Percentiles rank a stretch among this genome's conserved stretches.
Conservation (phyloP, 129 eudicot genomes). For the Glebionis coronaria region DNA sequence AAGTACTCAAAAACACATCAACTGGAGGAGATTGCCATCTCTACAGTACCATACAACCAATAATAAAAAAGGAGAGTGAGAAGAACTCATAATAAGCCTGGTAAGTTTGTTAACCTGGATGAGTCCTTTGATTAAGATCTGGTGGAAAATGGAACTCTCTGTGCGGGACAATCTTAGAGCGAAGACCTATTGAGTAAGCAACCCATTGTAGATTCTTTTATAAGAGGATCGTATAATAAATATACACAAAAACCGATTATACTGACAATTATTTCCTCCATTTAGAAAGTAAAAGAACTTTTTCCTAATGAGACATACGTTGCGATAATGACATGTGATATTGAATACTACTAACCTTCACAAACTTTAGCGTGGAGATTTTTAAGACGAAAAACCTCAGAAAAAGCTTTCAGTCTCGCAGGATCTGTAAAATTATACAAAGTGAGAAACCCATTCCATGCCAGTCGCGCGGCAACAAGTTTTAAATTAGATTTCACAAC, state of each 20-base stretch:
- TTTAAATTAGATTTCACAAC: neutral
- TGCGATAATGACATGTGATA: neutral
- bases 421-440: conserved; percentile 1
- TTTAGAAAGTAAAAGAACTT: neutral
- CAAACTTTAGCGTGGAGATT: neutral
- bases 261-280: neutral
- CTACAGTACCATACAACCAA: neutral
- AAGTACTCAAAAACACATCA: too few relatives aligned
- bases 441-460: conserved; percentile 4
- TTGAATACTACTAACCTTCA: neutral
- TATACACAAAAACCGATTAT: neutral
- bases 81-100: neutral
- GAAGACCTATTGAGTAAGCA: neutral
- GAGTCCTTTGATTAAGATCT: neutral
- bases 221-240: neutral
- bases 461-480: conserved; percentile 3
- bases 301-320: neutral
- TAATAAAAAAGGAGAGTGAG: neutral
- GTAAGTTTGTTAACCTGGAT: neutral
- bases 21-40: too few relatives aligned
- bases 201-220: neutral
- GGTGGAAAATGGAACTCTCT: neutral
- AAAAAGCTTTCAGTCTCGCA: neutral
- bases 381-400: neutral
- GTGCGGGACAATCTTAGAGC: neutral